phyloP scores from a whole-genome alignment of 2,329 filamentous ascomycete species.

The Alternaria postmessia region DNA sequence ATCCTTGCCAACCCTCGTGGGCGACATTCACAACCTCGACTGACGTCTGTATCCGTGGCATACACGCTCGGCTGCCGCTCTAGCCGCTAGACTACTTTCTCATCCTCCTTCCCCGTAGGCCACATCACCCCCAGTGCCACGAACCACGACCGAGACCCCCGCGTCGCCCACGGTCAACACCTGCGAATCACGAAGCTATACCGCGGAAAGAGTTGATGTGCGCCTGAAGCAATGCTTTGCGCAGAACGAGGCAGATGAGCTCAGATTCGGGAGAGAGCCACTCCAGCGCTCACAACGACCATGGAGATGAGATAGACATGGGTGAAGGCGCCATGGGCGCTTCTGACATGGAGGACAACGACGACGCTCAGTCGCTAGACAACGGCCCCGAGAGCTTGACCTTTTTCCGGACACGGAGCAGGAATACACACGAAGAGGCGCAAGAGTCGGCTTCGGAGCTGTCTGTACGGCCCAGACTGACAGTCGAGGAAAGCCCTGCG shows the following conservation, averaged over 20 bases:
- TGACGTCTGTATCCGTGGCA: not conserved
- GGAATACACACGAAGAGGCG: conserved; percentile 23
- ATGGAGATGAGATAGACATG: conserved; percentile 42
- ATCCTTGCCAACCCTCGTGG: not conserved
- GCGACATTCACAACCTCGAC: not conserved
- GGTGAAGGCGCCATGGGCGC: conserved; percentile 46
- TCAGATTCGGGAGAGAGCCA: conserved; percentile 70
- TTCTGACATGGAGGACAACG: conserved; percentile 27
- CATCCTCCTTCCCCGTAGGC: conserved; percentile 8
- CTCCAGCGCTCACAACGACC: conserved; percentile 64
- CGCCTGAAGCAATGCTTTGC: conserved; percentile 62
- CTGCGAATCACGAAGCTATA: conserved; percentile 8
- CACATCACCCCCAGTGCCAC: conserved; percentile 14
- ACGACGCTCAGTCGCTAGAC: conserved; percentile 36
- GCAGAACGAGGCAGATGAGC: conserved; percentile 69
- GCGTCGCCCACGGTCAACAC: conserved; percentile 13
- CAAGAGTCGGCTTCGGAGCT: conserved; percentile 34
- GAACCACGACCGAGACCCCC: conserved; percentile 19
- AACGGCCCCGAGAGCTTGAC: conserved; percentile 39
- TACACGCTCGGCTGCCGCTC: not conserved
- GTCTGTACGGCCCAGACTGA: conserved; percentile 21
- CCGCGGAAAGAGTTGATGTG: conserved; percentile 12
- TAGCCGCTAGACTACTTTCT: not conserved
- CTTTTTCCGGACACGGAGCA: conserved; percentile 42
- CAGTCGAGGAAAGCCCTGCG: conserved; percentile 67